Evolutionary conservation across 192 early-diverging fungal species (phyloP).

Genomic region (Umbelopsis isabellina): DNA sequence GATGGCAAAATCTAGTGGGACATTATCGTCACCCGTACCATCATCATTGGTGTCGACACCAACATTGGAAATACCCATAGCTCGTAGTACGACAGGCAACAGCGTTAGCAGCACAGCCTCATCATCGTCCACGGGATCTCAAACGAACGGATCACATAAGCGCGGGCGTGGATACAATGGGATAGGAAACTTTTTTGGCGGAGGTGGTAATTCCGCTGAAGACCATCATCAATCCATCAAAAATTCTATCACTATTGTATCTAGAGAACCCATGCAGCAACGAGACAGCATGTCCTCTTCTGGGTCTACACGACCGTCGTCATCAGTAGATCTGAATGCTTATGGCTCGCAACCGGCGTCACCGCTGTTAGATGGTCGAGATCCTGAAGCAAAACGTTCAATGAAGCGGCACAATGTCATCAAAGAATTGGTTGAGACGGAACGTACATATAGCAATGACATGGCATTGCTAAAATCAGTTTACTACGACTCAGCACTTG

Average conservation of each 20-base stretch:
- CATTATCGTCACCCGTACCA: not conserved
- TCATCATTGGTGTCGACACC: not conserved
- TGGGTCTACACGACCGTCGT: conserved; percentile 19
- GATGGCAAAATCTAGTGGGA: not conserved
- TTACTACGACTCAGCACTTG: conserved; percentile 63
- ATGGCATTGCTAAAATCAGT: conserved; percentile 74
- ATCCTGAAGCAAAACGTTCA: not conserved
- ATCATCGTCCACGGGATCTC: conserved; percentile 21
- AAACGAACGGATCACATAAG: not conserved
- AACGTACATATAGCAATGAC: conserved; percentile 73
- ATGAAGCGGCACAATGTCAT: conserved; percentile 72
- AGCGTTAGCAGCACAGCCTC: conserved; percentile 25
- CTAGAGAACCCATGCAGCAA: not conserved
- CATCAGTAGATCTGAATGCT: not conserved
- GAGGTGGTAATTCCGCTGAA: conserved; percentile 12
- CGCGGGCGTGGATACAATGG: not conserved
- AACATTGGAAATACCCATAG: not conserved
- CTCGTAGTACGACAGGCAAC: conserved; percentile 23
- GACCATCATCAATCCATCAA: conserved; percentile 21
- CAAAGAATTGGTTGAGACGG: conserved; percentile 78
- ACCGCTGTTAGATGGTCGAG: conserved; percentile 24
- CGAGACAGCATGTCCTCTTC: not conserved
- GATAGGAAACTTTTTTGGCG: conserved; percentile 4
- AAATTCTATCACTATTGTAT: conserved; percentile 24
- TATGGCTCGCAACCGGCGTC: conserved; percentile 12